Base-by-base conservation (phyloP, 352 stramenopile genomes). In the Phytophthora constricta region DNA sequence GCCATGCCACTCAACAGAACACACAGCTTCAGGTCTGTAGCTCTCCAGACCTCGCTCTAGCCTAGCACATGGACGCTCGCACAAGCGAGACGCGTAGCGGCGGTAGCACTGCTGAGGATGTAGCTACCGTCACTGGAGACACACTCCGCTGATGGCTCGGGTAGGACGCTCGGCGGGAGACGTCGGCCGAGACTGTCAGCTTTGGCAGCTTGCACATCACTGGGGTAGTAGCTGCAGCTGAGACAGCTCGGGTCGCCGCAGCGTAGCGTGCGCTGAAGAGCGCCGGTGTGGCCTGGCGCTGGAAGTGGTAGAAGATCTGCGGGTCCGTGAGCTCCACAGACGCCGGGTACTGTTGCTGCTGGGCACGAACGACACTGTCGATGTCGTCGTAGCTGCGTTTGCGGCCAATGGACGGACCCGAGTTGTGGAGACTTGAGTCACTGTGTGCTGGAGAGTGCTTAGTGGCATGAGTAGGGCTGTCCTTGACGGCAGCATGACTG, bases 371-470 rank as follows among this genome's bases (percentile, higher is more conserved):
- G 45, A 77, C 59, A 51, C 62, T 65, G 39, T 72, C 69, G 28
- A 80, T 65, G 47, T 82, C 74, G 48, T 82, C 67, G 52, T 75
- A 82, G 70, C 74, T 82, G 47, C 74, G 74, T 48, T 82, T 82
- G 56, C 74, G 70, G 31, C 58, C 54, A 4, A 77, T 63, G 14
- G 59, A 26, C 23, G 62, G 23, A 37, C 53, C 11, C 17, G 46
- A 34, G 39, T 57, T 70, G 26, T 33, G 8, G 17, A n/a, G n/a
- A 5, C 5, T n/a, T 5, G 68, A 55, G 28, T 42, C 76, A 25
- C 19, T 41, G 25, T 58, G 51, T n/a, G 58, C 51, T 37, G 28
- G 4, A 4, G 27, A 49, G 16, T 37, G 56, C 62, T 64, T 69
- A n/a, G 46, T 49, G 3, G 55, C 34, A 20, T 65, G 57, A 0